Evolutionary conservation across 1,284 basidiomycete species (phyloP), one percentile per base, ranked within the genome.

Genomic region (Schizophyllum commune): DNA sequence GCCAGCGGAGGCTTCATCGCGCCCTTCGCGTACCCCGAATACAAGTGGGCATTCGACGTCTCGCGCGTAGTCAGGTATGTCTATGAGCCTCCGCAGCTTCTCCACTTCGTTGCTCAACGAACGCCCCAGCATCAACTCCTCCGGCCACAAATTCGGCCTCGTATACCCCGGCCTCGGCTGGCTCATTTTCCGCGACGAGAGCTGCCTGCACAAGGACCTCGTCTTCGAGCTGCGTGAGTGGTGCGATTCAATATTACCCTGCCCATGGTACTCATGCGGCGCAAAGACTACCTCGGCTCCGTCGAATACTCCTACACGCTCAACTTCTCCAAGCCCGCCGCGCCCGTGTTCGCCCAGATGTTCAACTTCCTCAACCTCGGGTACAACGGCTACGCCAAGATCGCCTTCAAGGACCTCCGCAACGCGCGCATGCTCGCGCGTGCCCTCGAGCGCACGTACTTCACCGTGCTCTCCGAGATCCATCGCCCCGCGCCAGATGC

Each of bases 261-360:
- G 22, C 32, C 39, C 8, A 13, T 47, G 39, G 9, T 3, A 11
- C 17, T 47, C 13, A 47, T 47, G 39, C 52, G 32, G n/a, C 17
- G 32, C 34, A 9, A 58, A 78, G 77, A 89, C 71, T 86, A 84
- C 68, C 75, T 81, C 13, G 78, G 77, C n/a, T 82, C 79, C 11
- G 75, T 83, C 34, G 82, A 83, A 65, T 84, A 84, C 64, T 82
- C 88, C 0, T 98, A 96, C 79, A 96, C 94, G 22, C 83, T 98
- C 70, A 98, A 98, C 79, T 98, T 98, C 73, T 94, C 91, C 54
- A 86, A 95, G 8, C 94, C 93, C 0, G 92, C 92, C 22, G 85
- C 92, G 52, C 92, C 95, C 9, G 91, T 98, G 70, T 88, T 98
- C 58, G 91, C 86, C 0, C 94, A 96, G 73, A 94, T 96, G 77